Evolutionary conservation across 2,329 filamentous ascomycete genomes (phyloP).

Genomic region (Trichoderma endophyticum): DNA sequence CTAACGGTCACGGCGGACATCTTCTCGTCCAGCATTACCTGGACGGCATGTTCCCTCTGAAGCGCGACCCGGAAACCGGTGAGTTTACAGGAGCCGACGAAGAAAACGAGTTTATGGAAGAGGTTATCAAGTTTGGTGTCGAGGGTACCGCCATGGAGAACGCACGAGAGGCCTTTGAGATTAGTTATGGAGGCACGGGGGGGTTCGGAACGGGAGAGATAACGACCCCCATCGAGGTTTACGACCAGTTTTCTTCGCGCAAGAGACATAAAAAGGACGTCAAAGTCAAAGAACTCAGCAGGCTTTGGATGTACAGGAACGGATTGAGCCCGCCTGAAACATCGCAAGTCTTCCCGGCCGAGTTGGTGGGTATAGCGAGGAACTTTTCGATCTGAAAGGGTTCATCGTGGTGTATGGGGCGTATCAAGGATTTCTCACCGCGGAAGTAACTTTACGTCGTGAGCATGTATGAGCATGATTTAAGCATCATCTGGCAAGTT

Average conservation of each 20-base stretch:
- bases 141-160: constrained; percentile 44
- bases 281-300: constrained; percentile 58
- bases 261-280: constrained; percentile 35
- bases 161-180: constrained; percentile 46
- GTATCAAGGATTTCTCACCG: neutral
- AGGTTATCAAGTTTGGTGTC: constrained; percentile 46
- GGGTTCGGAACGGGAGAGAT: constrained; percentile 38
- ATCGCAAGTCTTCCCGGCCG: constrained; percentile 35
- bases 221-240: constrained; percentile 37
- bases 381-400: constrained; percentile 4
- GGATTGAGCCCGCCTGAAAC: constrained; percentile 50
- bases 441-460: neutral
- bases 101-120: constrained; percentile 60
- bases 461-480: neutral
- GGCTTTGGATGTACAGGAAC: constrained; percentile 62
- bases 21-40: constrained; percentile 61
- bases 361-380: constrained; percentile 29
- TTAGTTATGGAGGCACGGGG: constrained; percentile 43
- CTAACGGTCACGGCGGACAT: constrained; percentile 50
- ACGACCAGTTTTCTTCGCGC: constrained; percentile 31
- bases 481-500: neutral
- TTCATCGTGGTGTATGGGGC: no score
- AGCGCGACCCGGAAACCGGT: constrained; percentile 40
- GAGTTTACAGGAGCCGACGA: constrained; percentile 44
- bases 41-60: constrained; percentile 58